These are phyloP conservation scores for Rubus parviflorus DNA, from an alignment of 306 rosid genomes.

Conservation along the genomic window DNA sequence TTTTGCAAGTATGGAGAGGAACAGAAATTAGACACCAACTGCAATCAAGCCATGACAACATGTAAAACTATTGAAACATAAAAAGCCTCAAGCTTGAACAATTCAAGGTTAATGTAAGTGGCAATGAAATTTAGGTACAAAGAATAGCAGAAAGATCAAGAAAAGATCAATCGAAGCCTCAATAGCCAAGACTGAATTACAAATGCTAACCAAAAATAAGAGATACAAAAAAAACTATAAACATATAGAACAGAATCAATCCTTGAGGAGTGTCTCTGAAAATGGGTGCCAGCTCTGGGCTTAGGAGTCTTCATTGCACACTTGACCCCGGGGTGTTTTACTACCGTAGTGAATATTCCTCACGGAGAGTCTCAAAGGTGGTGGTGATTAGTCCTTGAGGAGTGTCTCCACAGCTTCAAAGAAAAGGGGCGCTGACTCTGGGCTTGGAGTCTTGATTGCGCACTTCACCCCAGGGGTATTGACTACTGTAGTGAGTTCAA, in stretches of 20 bases:
- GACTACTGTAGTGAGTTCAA: slow-evolving; percentile 70
- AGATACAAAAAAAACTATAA: slow-evolving; percentile 31
- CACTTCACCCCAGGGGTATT: slow-evolving; percentile 81
- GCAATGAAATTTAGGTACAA: slow-evolving; percentile 20
- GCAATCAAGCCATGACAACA: slow-evolving; percentile 5
- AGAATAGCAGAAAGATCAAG: slow-evolving; percentile 25
- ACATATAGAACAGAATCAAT: slow-evolving; percentile 34
- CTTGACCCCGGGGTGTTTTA: slow-evolving; percentile 53
- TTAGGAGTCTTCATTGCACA: slow-evolving; percentile 80
- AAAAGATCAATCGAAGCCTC: slow-evolving; percentile 29
- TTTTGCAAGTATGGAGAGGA: not conserved
- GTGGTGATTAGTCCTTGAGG: slow-evolving; percentile 46
- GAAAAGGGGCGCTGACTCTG: slow-evolving; percentile 74
- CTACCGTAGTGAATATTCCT: not conserved
- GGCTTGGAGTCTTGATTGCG: slow-evolving; percentile 92
- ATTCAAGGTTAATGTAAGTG: slow-evolving; percentile 18
- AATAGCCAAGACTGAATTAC: slow-evolving; percentile 32
- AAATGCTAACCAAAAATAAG: slow-evolving; percentile 28
- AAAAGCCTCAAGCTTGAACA: slow-evolving; percentile 10
- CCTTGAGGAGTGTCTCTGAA: slow-evolving; percentile 57
- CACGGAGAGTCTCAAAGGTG: not conserved
- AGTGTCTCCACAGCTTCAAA: slow-evolving; percentile 84
- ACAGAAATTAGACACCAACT: not conserved
- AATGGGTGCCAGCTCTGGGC: slow-evolving; percentile 60
- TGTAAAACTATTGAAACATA: slow-evolving; percentile 5